A percentile compares a stretch with the other conserved stretches of the same genome.
These are phyloP conservation scores for Naumovozyma dairenensis DNA, from an alignment of 805 yeast species.

Conservation along the genomic window DNA sequence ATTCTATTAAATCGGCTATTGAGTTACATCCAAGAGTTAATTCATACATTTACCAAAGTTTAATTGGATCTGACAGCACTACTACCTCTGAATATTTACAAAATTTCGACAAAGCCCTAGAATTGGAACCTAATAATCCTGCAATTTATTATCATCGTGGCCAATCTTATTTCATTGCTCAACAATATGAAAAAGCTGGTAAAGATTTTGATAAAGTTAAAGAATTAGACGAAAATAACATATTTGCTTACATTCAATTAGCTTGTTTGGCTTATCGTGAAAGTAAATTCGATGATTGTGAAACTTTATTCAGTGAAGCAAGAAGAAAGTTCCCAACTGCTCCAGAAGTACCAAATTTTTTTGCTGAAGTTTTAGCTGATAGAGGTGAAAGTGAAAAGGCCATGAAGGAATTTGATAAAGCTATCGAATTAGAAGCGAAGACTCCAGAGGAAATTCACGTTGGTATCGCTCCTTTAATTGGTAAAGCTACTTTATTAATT, in stretches of 20 bases:
- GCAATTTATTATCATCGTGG: constrained; percentile 90
- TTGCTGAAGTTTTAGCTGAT: constrained; percentile 86
- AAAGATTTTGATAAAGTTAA: constrained; percentile 65
- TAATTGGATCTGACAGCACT: constrained; percentile 71
- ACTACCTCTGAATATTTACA: constrained; percentile 56
- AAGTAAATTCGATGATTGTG: constrained; percentile 43
- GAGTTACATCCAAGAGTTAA: constrained; percentile 63
- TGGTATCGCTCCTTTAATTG: constrained; percentile 79
- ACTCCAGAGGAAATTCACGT: constrained; percentile 51
- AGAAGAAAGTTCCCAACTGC: constrained; percentile 67
- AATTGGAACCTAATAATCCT: constrained; percentile 56
- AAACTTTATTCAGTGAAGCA: constrained; percentile 56
- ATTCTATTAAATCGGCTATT: constrained; percentile 54
- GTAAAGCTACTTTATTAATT: constrained; percentile 66
- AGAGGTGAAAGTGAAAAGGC: constrained; percentile 64
- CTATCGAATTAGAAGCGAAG: constrained; percentile 70
- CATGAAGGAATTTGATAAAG: constrained; percentile 69
- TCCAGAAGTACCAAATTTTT: constrained; percentile 87
- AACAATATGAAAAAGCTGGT: constrained; percentile 62
- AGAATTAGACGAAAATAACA: constrained; percentile 62
- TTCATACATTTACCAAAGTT: constrained; percentile 70
- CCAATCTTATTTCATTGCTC: constrained; percentile 75
- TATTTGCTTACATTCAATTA: constrained; percentile 77
- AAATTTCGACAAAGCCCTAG: constrained; percentile 62
- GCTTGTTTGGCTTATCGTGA: constrained; percentile 84